Conservation (phyloP, 2,329 filamentous ascomycete species). For the Talaromyces sp. region DNA sequence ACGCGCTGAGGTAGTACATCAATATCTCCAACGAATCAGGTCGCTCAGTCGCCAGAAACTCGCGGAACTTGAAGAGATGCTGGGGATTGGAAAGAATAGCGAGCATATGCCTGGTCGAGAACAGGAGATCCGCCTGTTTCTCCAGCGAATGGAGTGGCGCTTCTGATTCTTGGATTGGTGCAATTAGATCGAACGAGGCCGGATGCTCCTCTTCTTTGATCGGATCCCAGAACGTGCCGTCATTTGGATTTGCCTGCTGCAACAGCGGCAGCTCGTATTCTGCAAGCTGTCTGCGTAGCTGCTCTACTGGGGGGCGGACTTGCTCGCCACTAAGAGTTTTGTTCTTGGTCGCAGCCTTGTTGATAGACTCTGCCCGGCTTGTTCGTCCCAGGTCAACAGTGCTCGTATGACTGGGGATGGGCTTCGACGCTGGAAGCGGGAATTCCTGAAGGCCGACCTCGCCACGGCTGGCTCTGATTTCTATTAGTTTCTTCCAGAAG, state of each 20-base stretch:
- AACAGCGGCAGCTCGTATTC: slow-evolving; percentile 25
- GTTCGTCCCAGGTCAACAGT: not conserved
- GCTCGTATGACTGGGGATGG: not conserved
- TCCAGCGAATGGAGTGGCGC: slow-evolving; percentile 52
- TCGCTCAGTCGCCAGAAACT: slow-evolving; percentile 58
- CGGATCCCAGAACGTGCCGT: slow-evolving; percentile 23
- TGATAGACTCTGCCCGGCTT: not conserved
- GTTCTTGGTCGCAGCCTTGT: not conserved
- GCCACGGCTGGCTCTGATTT: not conserved
- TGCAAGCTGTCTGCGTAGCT: slow-evolving; percentile 22
- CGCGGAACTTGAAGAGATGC: slow-evolving; percentile 61
- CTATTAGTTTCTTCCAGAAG: not conserved
- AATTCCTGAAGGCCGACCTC: slow-evolving; percentile 2
- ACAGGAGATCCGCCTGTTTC: slow-evolving; percentile 59
- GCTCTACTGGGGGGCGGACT: slow-evolving; percentile 15
- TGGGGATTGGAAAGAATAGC: slow-evolving; percentile 62
- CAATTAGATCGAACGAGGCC: slow-evolving; percentile 31
- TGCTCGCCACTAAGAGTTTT: not conserved
- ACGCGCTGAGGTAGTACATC: slow-evolving; percentile 66
- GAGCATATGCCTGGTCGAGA: slow-evolving; percentile 61
- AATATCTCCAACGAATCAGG: slow-evolving; percentile 62
- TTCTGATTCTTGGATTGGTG: slow-evolving; percentile 24
- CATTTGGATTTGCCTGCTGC: slow-evolving; percentile 23
- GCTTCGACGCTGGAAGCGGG: not conserved
- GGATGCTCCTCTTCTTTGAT: slow-evolving; percentile 22